Evolutionary conservation across 2,329 filamentous ascomycete genomes (phyloP), one percentile per base, ranked within the genome.

Genomic region (Colletotrichum lini): DNA sequence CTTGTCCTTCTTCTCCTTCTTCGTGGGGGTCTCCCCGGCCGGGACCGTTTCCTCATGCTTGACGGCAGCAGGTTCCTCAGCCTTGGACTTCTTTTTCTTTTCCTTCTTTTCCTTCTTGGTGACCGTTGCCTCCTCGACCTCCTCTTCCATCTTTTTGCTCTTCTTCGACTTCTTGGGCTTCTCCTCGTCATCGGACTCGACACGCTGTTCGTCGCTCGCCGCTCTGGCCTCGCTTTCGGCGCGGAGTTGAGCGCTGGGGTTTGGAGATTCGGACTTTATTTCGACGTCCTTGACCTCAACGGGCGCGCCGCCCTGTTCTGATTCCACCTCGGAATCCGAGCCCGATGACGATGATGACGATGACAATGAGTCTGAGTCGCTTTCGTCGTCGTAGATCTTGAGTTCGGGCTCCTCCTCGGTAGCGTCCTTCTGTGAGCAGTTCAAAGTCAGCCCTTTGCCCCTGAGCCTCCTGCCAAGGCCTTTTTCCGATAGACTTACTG

Each of bases 71-170:
- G 73, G 47, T 56, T 77, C 75, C n/a, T 74, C 67, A 35, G 70
- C 66, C 75, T 81, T 81, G 47, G 78, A 77, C 75, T 80, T 82
- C 75, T 80, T 75, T 67, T 77, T 74, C 45, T 73, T 77, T 38
- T 75, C 75, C 35, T 75, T 75, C 76, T 79, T 78, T 49, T 76
- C 73, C 65, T 78, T 76, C 23, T 57, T 57, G 35, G 74, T 70
- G 1, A 58, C 18, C 15, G 45, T 26, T 30, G 21, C 54, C 45
- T 73, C 47, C 47, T 72, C 4, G 38, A 47, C 64, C 16, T 71
- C 68, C 60, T 72, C 73, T 26, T 70, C 64, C 40, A 65, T 52
- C 42, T 67, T 62, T 30, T 74, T 71, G 10, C 58, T 52, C 65
- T 50, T 61, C 15, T 50, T 71, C 44, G 70, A 66, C 42, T 74